Base-by-base conservation (phyloP, 306 rosid species). In the Arachis hypogaea region DNA sequence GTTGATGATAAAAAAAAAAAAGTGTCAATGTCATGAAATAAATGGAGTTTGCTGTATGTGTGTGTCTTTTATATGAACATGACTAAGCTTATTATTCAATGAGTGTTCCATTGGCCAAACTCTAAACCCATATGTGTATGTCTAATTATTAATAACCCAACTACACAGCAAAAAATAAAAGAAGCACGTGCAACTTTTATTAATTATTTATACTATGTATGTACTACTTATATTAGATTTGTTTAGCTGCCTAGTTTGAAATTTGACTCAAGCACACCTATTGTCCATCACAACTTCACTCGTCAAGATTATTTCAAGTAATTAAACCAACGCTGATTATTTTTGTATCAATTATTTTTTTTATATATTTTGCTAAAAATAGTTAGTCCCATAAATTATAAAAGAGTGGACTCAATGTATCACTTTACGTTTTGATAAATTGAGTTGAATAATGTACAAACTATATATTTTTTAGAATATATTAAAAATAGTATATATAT, bases 201-300 rank as follows among this genome's bases (percentile, higher is more conserved):
- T 33, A 33, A 2, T 33, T 33, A 33, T 33, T 22, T 22, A 22
- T 22, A 22, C n/a, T n/a, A n/a, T n/a, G n/a, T 33, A 2, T 33
- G 38, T 33, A 4, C 4, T 4, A 33, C 38, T 33, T 33, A 33
- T 33, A 33, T 33, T 9, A 46, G 2, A 38, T 40, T 11, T 4
- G 14, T 52, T 41, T 1, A 56, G 74, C 43, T 55, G 63, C 74
- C 74, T 41, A 55, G 52, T 69, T 69, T 57, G 56, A 69, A 28
- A 50, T n/a, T 7, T 62, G 43, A 29, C 47, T 5, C 7, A 28
- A 16, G 46, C 46, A 4, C 38, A 33, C 5, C 12, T 10, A 16
- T 6, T 69, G 74, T 42, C 44, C 6, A 11, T 28, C 43, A 51
- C 28, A 33, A 33, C 4, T 2, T 33, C 3, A 33, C 38, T 51